Evolutionary conservation across 495 filamentous ascomycete species (phyloP).

Genomic region (Xylaria sp.): DNA sequence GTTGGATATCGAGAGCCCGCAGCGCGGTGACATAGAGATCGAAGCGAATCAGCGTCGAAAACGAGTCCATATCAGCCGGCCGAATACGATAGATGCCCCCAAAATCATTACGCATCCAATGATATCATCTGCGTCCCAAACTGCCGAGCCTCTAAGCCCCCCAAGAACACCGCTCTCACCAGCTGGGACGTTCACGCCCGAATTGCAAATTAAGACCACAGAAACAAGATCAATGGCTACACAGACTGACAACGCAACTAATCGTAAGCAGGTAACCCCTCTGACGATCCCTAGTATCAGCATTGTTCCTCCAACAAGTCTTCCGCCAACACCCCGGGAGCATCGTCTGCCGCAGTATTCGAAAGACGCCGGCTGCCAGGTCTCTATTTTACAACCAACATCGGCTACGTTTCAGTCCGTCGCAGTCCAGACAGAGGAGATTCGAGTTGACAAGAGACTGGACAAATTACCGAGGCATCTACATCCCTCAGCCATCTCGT

Average conservation of each 20-base stretch:
- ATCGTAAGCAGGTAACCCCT: slow-evolving; percentile 43
- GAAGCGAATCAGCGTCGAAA: slow-evolving; percentile 77
- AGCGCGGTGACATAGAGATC: slow-evolving; percentile 61
- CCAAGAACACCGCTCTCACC: slow-evolving; percentile 69
- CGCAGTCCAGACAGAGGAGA: slow-evolving; percentile 89
- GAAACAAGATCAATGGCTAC: slow-evolving; percentile 61
- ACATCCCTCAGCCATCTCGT: slow-evolving; percentile 72
- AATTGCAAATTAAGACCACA: slow-evolving; percentile 37
- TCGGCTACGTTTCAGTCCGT: slow-evolving; percentile 61
- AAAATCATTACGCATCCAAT: slow-evolving; percentile 52
- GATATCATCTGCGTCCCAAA: slow-evolving; percentile 78
- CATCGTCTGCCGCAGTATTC: slow-evolving; percentile 59
- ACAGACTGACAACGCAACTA: slow-evolving; percentile 67
- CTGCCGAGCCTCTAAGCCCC: slow-evolving; percentile 70
- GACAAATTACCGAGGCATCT: slow-evolving; percentile 78
- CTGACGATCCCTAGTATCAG: slow-evolving; percentile 65
- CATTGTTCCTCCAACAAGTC: slow-evolving; percentile 63
- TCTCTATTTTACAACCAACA: slow-evolving; percentile 48
- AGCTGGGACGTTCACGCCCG: slow-evolving; percentile 39
- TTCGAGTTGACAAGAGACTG: slow-evolving; percentile 76
- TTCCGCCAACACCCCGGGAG: slow-evolving; percentile 61
- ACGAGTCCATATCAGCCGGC: slow-evolving; percentile 58
- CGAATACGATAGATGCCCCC: slow-evolving; percentile 48
- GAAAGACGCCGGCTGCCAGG: slow-evolving; percentile 65
- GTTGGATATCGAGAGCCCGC: slow-evolving; percentile 48